Base-by-base conservation (phyloP, 257 asterid species). In the Lycium barbarum region DNA sequence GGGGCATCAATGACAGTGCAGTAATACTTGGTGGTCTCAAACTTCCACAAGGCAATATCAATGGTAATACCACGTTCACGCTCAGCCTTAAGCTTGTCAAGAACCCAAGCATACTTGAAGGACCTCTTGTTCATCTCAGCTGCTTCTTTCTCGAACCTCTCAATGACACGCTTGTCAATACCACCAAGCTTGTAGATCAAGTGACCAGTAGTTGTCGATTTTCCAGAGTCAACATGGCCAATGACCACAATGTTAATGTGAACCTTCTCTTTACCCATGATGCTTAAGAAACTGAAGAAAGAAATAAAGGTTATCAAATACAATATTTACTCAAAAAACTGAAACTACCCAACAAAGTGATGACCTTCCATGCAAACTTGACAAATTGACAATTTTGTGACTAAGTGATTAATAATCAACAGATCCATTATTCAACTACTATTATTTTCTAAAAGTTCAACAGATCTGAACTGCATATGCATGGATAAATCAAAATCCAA, bases 1-100 rank as follows among this genome's bases (percentile, higher is more conserved):
- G 98, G 98, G 3, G 98, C 98, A 90, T 94, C 98, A 71, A 94
- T 94, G 80, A 94, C 98, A 1, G 97, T 94, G 91, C 98, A 94
- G 89, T 93, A 94, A 88, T 94, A 94, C 89, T 94, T 94, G 84
- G 95, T 94, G 62, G 98, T 94, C 93, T 94, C 98, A 33, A 94
- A 94, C 89, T 93, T 93, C 98, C 98, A 93, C 92, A 93, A 70
- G 80, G 98, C 98, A 83, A 94, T 94, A 85, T 94, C 97, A 49
- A 94, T 94, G 55, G 98, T 94, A 7, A 94, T 94, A 88, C 97
- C 98, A 85, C 97, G 98, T 61, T 94, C 98, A 22, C 96, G 98
- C 90, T 94, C 98, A 47, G 98, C 98, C 87, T 94, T 94, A 11
- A 94, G 98, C 87, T 94, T 94, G 94, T 94, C 98, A 10, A 94